These are phyloP conservation scores for Actinidia arguta DNA, from an alignment of 179 eudicot genomes.

Conservation along the genomic window DNA sequence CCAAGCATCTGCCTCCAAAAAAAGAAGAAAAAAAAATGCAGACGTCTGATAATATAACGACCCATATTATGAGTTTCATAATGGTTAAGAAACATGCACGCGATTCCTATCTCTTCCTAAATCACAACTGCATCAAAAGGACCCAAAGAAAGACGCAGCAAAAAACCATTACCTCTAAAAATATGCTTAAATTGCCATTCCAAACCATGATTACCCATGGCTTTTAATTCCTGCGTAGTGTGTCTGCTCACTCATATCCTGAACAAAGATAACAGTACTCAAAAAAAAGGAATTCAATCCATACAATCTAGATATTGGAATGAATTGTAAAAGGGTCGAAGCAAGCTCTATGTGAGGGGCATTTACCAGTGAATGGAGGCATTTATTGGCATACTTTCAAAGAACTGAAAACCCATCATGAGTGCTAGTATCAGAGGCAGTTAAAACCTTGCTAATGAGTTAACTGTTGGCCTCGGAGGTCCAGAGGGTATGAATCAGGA, in stretches of 20 bases:
- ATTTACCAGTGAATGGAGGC: conserved; percentile 79
- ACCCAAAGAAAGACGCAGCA: neutral
- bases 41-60: neutral
- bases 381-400: conserved; percentile 80
- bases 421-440: conserved; percentile 91
- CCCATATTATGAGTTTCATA: neutral
- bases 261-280: neutral
- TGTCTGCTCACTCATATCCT: conserved; percentile 79
- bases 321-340: neutral
- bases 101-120: neutral
- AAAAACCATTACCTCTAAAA: conserved; percentile 64
- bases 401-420: conserved; percentile 92
- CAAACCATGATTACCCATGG: conserved; percentile 81
- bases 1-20: too few relatives aligned
- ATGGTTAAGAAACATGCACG: neutral
- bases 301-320: neutral
- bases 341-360: neutral
- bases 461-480: conserved; percentile 56
- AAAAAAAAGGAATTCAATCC: neutral
- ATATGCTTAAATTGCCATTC: conserved; percentile 93
- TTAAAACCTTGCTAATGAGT: conserved; percentile 80
- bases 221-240: conserved; percentile 82
- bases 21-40: too few relatives aligned
- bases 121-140: neutral
- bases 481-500: conserved; percentile 54